Conservation (phyloP, 192 early-diverging fungal species). For the Gryganskiella cystojenkinii region DNA sequence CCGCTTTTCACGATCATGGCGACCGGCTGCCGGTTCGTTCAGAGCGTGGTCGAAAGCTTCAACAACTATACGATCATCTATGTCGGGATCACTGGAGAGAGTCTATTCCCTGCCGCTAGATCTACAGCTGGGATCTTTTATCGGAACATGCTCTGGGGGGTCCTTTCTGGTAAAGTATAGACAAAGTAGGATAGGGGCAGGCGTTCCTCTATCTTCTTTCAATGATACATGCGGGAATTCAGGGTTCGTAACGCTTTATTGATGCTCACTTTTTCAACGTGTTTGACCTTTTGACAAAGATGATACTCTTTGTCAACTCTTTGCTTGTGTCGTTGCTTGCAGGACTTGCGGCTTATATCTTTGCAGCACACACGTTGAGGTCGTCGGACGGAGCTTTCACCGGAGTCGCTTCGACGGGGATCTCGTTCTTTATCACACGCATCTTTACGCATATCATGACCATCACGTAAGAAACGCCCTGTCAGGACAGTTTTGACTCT, state of each 20-base stretch:
- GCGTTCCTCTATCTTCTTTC: background rate
- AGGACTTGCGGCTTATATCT: slow-evolving; percentile 70
- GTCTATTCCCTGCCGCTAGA: slow-evolving; percentile 63
- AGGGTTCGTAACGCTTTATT: background rate
- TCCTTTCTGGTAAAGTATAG: slow-evolving; percentile 58
- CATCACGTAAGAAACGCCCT: slow-evolving; percentile 69
- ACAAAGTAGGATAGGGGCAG: background rate
- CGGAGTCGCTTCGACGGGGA: slow-evolving; percentile 64
- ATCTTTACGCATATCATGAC: slow-evolving; percentile 77
- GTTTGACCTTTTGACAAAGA: slow-evolving; percentile 61
- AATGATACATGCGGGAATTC: background rate
- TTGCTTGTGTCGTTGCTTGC: slow-evolving; percentile 63
- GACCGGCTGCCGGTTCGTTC: slow-evolving; percentile 41
- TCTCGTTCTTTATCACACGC: slow-evolving; percentile 74
- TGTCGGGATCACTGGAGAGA: slow-evolving; percentile 75
- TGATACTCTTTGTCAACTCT: slow-evolving; percentile 69
- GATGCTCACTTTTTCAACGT: background rate
- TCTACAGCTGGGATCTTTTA: slow-evolving; percentile 76
- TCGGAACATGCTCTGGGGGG: slow-evolving; percentile 74
- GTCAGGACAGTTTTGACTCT: background rate
- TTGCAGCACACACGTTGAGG: slow-evolving; percentile 61
- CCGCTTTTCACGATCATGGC: slow-evolving; percentile 55
- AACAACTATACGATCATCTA: slow-evolving; percentile 78
- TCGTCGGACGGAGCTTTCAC: slow-evolving; percentile 74
- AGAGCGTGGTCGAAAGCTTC: slow-evolving; percentile 57